Conservation (phyloP, 306 rosid species). For the Rubus parviflorus region DNA sequence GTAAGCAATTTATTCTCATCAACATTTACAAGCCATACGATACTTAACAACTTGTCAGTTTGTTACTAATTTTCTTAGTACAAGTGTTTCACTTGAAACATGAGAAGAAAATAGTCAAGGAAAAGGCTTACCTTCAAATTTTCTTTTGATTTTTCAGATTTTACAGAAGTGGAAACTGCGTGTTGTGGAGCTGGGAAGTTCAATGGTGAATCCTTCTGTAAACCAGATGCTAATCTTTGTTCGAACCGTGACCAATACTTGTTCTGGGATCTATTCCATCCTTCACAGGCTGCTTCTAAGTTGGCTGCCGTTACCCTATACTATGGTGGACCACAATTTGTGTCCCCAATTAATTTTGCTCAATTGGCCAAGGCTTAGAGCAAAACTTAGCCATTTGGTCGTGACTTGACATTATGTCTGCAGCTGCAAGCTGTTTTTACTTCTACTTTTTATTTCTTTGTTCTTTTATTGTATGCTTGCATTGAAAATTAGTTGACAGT, state of each 20-base stretch:
- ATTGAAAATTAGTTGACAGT: background rate
- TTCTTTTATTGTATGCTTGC: background rate
- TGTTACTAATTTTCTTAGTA: background rate
- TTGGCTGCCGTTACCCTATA: conserved; percentile 25
- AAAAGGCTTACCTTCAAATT: background rate
- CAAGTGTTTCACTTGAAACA: background rate
- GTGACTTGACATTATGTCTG: background rate
- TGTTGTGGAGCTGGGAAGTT: conserved; percentile 33
- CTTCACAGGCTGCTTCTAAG: conserved; percentile 28
- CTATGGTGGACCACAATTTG: conserved; percentile 18
- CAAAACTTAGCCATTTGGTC: background rate
- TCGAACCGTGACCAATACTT: background rate
- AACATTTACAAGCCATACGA: background rate
- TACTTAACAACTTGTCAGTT: background rate
- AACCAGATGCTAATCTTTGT: conserved; percentile 11
- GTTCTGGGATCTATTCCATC: conserved; percentile 39
- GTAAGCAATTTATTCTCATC: conserved; percentile 14
- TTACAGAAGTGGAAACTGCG: conserved; percentile 24
- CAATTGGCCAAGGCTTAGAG: conserved; percentile 21
- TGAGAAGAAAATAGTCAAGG: background rate
- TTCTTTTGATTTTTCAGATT: background rate
- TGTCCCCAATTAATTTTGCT: conserved; percentile 28
- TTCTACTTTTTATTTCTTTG: background rate
- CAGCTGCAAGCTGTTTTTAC: background rate
- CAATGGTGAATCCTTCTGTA: conserved; percentile 25